These are phyloP conservation scores for Pichia sp. DNA, from an alignment of 1,139 yeast genomes.

Conservation along the genomic window DNA sequence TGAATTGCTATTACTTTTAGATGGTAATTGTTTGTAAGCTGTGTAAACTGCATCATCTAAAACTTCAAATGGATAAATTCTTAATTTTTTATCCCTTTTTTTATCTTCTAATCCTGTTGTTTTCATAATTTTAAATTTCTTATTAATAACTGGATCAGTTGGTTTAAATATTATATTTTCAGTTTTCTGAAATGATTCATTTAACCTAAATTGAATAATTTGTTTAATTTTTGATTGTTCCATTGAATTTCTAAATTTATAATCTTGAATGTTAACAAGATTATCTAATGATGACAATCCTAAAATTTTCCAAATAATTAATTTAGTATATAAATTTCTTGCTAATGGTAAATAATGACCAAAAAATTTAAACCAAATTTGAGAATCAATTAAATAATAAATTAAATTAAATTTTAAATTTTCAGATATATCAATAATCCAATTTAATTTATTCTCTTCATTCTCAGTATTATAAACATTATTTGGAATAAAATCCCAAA, in stretches of 20 bases:
- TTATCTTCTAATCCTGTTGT: slow-evolving; percentile 30
- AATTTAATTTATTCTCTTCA: slow-evolving; percentile 24
- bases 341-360: slow-evolving; percentile 79
- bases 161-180: slow-evolving; percentile 34
- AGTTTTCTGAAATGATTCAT: slow-evolving; percentile 16
- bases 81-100: slow-evolving; percentile 23
- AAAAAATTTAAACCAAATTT: slow-evolving; percentile 50
- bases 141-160: slow-evolving; percentile 47
- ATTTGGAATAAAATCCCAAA: slow-evolving; percentile 69
- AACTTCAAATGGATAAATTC: slow-evolving; percentile 63
- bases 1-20: not conserved
- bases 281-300: slow-evolving; percentile 20
- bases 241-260: slow-evolving; percentile 4
- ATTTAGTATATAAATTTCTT: slow-evolving; percentile 60
- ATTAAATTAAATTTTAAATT: slow-evolving; percentile 44
- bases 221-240: slow-evolving; percentile 6
- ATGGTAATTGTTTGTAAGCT: slow-evolving; percentile 13
- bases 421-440: slow-evolving; percentile 30
- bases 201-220: slow-evolving; percentile 15
- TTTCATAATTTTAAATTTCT: slow-evolving; percentile 43
- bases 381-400: slow-evolving; percentile 47
- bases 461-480: slow-evolving; percentile 16
- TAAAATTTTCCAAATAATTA: slow-evolving; percentile 59
- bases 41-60: slow-evolving; percentile 74
- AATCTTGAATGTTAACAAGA: slow-evolving; percentile 3